phyloP scores from a whole-genome alignment of 1,284 basidiomycete genomes.

The Meira miltonrushii region DNA sequence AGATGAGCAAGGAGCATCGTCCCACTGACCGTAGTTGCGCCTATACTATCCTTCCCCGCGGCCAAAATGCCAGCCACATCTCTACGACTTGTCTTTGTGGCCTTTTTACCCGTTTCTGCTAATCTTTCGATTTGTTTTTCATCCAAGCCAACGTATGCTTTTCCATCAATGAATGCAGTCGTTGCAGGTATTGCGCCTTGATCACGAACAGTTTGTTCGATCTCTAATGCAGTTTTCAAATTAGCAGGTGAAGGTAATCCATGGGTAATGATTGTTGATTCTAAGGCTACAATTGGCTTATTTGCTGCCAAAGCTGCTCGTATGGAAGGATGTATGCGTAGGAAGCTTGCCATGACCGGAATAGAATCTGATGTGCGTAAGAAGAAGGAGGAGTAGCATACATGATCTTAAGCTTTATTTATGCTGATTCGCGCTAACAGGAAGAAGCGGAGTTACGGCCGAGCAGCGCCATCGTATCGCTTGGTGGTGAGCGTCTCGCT shows the following conservation, averaged over 20 bases:
- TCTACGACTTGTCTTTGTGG: conserved; percentile 75
- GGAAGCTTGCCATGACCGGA: not conserved
- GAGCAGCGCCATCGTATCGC: too few relatives aligned
- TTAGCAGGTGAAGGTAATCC: conserved; percentile 66
- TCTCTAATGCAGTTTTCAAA: conserved; percentile 65
- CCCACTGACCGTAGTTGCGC: conserved; percentile 85
- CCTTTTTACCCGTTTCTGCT: conserved; percentile 54
- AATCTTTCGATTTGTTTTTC: conserved; percentile 66
- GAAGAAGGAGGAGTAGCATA: too few relatives aligned
- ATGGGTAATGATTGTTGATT: conserved; percentile 84
- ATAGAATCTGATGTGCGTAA: too few relatives aligned
- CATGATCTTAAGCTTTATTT: too few relatives aligned
- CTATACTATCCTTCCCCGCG: conserved; percentile 60
- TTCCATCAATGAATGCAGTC: conserved; percentile 76
- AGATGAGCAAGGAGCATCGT: conserved; percentile 57
- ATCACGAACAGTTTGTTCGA: conserved; percentile 73
- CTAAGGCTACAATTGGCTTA: conserved; percentile 56
- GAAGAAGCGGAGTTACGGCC: too few relatives aligned
- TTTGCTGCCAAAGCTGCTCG: not conserved
- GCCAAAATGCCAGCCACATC: conserved; percentile 77
- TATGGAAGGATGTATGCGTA: not conserved
- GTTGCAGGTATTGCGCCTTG: conserved; percentile 80
- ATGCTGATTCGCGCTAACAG: too few relatives aligned
- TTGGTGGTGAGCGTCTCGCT: too few relatives aligned
- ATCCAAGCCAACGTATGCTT: conserved; percentile 77